These are phyloP conservation scores for Penicillium corylophilum DNA, from an alignment of 2,329 filamentous ascomycete species.

Conservation along the genomic window DNA sequence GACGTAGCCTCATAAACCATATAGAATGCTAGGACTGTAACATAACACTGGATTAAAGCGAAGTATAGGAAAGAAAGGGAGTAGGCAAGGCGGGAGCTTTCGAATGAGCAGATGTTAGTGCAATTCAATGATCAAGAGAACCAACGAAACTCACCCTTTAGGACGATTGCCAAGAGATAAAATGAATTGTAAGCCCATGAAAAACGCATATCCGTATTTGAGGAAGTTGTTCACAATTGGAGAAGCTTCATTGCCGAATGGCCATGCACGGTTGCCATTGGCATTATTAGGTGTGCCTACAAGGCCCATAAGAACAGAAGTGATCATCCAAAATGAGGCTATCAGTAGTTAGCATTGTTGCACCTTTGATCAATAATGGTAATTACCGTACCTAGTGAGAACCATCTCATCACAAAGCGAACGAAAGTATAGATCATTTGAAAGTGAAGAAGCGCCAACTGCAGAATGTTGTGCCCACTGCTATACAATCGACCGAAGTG, in stretches of 20 bases:
- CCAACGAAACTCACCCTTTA: constrained; percentile 63
- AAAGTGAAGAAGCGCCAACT: constrained; percentile 97
- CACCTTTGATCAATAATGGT: not conserved
- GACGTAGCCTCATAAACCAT: constrained; percentile 70
- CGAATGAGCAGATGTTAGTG: not conserved
- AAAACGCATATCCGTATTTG: constrained; percentile 86
- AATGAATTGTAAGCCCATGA: constrained; percentile 91
- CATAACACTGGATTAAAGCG: constrained; percentile 80
- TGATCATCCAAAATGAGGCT: constrained; percentile 28
- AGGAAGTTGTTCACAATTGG: constrained; percentile 86
- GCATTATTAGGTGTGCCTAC: constrained; percentile 22
- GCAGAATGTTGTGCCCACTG: constrained; percentile 90
- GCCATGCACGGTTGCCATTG: constrained; percentile 23
- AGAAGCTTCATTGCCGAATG: constrained; percentile 39
- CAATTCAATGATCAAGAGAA: not conserved
- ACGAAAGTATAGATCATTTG: constrained; percentile 91
- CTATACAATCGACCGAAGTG: constrained; percentile 98
- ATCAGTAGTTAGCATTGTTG: not conserved
- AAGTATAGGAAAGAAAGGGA: constrained; percentile 86
- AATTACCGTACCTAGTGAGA: constrained; percentile 55
- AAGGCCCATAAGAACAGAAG: constrained; percentile 27
- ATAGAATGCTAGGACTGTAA: constrained; percentile 81
- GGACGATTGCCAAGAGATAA: constrained; percentile 91
- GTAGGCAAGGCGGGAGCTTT: constrained; percentile 71
- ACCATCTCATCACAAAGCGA: constrained; percentile 88